Evolutionary conservation across 2,329 filamentous ascomycete genomes (phyloP).

Genomic region (Fusarium graminum): DNA sequence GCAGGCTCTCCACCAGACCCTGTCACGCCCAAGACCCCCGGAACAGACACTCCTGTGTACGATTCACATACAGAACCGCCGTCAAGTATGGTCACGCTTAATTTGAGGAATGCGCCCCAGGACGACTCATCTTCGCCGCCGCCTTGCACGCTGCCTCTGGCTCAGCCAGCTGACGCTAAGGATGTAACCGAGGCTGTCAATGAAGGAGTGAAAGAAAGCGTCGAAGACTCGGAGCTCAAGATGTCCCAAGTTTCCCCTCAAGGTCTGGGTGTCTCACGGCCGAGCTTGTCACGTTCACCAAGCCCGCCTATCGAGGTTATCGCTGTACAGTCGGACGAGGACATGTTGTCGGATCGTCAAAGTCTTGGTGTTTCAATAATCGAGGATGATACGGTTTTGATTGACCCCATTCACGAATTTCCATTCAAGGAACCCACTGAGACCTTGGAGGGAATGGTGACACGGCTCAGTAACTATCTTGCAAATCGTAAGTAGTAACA

Average conservation of each 20-base stretch:
- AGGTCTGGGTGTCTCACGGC: constrained; percentile 49
- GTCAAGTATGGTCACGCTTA: constrained; percentile 72
- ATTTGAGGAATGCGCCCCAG: constrained; percentile 64
- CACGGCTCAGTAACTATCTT: constrained; percentile 56
- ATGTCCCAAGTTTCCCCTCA: constrained; percentile 49
- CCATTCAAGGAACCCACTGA: constrained; percentile 58
- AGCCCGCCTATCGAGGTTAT: constrained; percentile 62
- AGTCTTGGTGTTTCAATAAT: constrained; percentile 50
- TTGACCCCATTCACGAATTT: constrained; percentile 62
- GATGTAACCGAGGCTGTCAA: constrained; percentile 5
- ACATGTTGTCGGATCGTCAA: constrained; percentile 52
- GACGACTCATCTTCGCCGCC: constrained; percentile 60
- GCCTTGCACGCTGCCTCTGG: constrained; percentile 55
- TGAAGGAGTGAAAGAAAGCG: constrained; percentile 58
- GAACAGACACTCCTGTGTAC: constrained; percentile 51
- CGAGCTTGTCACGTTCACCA: constrained; percentile 56
- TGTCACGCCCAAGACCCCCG: constrained; percentile 60
- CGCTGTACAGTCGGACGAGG: constrained; percentile 55
- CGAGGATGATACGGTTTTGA: constrained; percentile 37
- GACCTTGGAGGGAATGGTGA: constrained; percentile 51
- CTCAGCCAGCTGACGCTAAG: constrained; percentile 21
- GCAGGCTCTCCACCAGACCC: constrained; percentile 57
- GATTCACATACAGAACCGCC: constrained; percentile 54
- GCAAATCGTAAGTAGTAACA: constrained; percentile 47
- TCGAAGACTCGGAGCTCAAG: constrained; percentile 61